Percentiles rank a stretch among this genome's conserved stretches.
phyloP scores from a whole-genome alignment of 495 filamentous ascomycete species.

The Symbiotaphrina buchneri region DNA sequence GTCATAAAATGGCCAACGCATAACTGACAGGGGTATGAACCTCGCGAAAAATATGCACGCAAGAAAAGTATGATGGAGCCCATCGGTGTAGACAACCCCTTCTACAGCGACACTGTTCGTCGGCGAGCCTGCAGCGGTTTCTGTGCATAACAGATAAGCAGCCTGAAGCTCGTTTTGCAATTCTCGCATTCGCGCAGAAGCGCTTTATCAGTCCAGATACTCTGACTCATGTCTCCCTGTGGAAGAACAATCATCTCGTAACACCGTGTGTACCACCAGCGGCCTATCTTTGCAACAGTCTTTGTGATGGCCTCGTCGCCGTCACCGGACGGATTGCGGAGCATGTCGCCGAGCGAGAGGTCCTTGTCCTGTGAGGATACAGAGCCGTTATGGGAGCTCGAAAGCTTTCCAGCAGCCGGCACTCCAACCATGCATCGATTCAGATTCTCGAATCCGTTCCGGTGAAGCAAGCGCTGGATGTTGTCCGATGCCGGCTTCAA shows the following conservation, averaged over 20 bases:
- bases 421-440: constrained; percentile 78
- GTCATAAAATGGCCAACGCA: too few species aligned
- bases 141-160: constrained; percentile 80
- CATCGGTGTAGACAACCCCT: too few species aligned
- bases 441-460: constrained; percentile 61
- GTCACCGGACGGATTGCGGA: constrained; percentile 35
- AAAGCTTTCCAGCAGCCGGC: constrained; percentile 55
- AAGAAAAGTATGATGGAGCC: too few species aligned
- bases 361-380: constrained; percentile 25
- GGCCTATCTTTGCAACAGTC: constrained; percentile 75
- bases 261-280: constrained; percentile 91
- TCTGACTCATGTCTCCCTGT: constrained; percentile 24
- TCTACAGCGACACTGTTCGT: constrained; percentile 19
- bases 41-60: too few species aligned
- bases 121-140: constrained; percentile 39
- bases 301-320: constrained; percentile 67
- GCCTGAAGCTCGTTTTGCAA: constrained; percentile 64
- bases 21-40: too few species aligned
- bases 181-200: constrained; percentile 72
- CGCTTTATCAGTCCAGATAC: constrained; percentile 62
- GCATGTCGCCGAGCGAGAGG: constrained; percentile 43
- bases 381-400: constrained; percentile 12
- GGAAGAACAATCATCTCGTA: constrained; percentile 49
- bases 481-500: constrained; percentile 60
- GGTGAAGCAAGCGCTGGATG: constrained; percentile 51